Base-by-base conservation (phyloP, 805 yeast species). In the Spathaspora sp. region DNA sequence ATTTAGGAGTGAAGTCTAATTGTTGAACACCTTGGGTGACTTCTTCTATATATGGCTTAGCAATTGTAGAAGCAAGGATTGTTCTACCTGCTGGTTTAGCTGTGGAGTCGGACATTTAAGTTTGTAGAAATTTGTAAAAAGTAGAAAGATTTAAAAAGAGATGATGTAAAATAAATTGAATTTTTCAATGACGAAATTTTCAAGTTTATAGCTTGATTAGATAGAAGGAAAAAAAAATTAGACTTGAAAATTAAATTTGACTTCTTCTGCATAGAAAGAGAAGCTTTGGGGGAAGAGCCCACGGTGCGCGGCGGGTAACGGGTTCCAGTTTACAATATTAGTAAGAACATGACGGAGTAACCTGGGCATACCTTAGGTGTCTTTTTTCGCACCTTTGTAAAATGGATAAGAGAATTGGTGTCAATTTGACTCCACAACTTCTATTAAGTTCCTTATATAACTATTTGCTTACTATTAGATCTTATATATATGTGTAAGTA, bases 41-140 rank as follows among this genome's bases (percentile, higher is more conserved):
- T 66, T 94, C 98, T 44, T 82, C 83, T 19, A 82, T 79, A 66
- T 81, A 94, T 6, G 84, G 79, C 63, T 92, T 91, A 47, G 98
- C 94, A 26, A 94, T 87, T 45, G 85, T 81, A 12, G 96, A 84
- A 4, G 99, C 97, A 55, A 92, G 73, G 40, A 93, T 85, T 44
- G 96, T 88, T 70, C 87, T 82, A 52, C 93, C 91, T 17, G 91
- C 84, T 40, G 78, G 77, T 50, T 66, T 68, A 16, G 51, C 40
- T 16, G 18, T 20, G 9, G 23, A 14, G 40, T 35, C 23, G 3
- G 49, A 35, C 17, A 44, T 18, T 14, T 46, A 19, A 23, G 23
- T 16, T 44, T 23, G 35, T n/a, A 5, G n/a, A 9, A 18, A 10
- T 16, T 9, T 8, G 23, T 20, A 14, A 11, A 9, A 32, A 31